These are phyloP conservation scores for Pyracantha coccinea DNA, from an alignment of 331 rosid genomes.

Conservation along the genomic window DNA sequence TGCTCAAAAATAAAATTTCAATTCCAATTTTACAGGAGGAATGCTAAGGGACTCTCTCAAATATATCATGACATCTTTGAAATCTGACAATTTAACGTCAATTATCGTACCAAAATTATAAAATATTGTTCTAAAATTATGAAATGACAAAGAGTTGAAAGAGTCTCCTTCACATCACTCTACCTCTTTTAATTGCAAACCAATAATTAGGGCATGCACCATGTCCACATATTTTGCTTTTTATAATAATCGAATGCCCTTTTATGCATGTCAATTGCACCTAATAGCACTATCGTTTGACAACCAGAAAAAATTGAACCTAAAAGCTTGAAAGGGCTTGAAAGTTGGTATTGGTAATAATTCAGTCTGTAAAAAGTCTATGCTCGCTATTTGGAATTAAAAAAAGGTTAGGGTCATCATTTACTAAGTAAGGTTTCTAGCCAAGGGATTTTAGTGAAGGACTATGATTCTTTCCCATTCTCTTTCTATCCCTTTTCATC, in stretches of 20 bases:
- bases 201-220: conserved; percentile 17
- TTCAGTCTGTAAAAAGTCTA: background rate
- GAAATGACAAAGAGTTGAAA: too few relatives aligned
- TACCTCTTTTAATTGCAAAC: conserved; percentile 7
- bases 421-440: background rate
- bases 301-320: too few relatives aligned
- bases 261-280: conserved; percentile 6
- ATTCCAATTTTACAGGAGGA: background rate
- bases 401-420: background rate
- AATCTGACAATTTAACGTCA: too few relatives aligned
- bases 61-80: rapidly evolving
- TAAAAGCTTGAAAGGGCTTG: background rate
- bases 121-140: too few relatives aligned
- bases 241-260: background rate
- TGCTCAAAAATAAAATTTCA: background rate
- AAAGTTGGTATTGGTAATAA: conserved; percentile 1
- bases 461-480: too few relatives aligned
- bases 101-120: too few relatives aligned
- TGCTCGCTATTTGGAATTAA: background rate
- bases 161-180: too few relatives aligned
- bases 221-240: background rate
- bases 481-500: too few relatives aligned
- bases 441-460: background rate
- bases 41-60: too few relatives aligned
- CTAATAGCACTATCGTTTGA: background rate